Evolutionary conservation across 1,284 basidiomycete species (phyloP), one percentile per base, ranked within the genome.

Genomic region (Cystobasidium pallidum): DNA sequence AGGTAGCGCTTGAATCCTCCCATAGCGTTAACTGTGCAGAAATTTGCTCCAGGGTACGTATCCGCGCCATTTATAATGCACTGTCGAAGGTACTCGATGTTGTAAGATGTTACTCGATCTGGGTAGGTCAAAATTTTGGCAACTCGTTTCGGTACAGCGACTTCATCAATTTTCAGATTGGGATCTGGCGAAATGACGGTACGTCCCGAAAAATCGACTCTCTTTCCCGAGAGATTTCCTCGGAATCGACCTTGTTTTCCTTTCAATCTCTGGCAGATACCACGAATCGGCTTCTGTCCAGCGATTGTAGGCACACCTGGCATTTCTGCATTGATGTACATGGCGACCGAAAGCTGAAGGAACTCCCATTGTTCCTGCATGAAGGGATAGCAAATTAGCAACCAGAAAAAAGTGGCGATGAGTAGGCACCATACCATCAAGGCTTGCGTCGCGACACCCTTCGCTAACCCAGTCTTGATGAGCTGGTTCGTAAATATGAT

Each of bases 161-260:
- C 93, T 82, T 97, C 94, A 81, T 99, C 95, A 79, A 99, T 98
- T 64, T 92, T 89, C 74, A 99, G 84, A 81, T 99, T 99, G 11
- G 96, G 96, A 81, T 99, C 96, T 0, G 96, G 96, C 1, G 93
- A 95, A 79, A 99, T 99, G 82, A 99, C 96, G 4, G 96, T 99
- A 78, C 96, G 90, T 19, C 90, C 96, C 0, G 94, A 98, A 80
- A 99, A 99, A 81, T 99, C 96, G 77, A 99, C 96, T 82, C 96
- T 92, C 82, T 99, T 99, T 75, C 96, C 96, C 0, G 94, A 98
- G 21, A 99, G 85, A 80, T 99, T 99, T 34, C 96, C 96, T 81
- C 96, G 88, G 84, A 99, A 99, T 71, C 96, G 93, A 78, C 96
- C 96, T 82, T 98, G 94, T 81, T 99, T 99, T 54, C 96, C 96